phyloP scores from a whole-genome alignment of 495 filamentous ascomycete species.

The Gamarada debralockiae region DNA sequence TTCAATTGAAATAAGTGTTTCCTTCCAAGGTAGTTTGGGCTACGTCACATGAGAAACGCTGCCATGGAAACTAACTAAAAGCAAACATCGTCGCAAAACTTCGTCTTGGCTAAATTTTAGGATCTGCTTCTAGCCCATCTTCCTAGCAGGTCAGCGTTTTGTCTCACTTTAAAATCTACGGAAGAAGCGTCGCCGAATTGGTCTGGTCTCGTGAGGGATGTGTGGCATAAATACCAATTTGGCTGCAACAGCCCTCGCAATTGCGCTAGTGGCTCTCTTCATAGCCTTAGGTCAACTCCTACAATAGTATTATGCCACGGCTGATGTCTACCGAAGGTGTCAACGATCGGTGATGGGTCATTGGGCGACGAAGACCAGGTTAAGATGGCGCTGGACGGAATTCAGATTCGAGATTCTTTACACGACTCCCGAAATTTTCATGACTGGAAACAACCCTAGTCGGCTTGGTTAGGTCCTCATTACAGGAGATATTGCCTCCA shows the following conservation, averaged over 20 bases:
- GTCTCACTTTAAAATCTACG: too few species aligned
- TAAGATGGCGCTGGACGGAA: constrained; percentile 29
- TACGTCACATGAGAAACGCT: too few species aligned
- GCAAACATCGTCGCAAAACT: too few species aligned
- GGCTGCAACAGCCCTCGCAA: constrained; percentile 25
- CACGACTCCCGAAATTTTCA: constrained; percentile 40
- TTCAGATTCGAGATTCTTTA: constrained; percentile 44
- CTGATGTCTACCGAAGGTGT: constrained; percentile 37
- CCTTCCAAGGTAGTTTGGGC: too few species aligned
- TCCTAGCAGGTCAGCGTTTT: too few species aligned
- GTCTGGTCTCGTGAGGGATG: too few species aligned
- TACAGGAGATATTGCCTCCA: neutral
- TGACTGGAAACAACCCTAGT: neutral
- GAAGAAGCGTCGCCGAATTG: too few species aligned
- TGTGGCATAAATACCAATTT: constrained; percentile 2
- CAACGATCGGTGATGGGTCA: constrained; percentile 30
- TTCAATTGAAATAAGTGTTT: too few species aligned
- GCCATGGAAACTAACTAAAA: too few species aligned
- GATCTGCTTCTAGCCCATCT: too few species aligned
- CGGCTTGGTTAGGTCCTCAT: neutral
- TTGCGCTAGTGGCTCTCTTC: constrained; percentile 33
- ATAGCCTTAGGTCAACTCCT: constrained; percentile 31
- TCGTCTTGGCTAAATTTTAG: too few species aligned
- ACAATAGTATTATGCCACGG: constrained; percentile 34
- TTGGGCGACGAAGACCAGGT: constrained; percentile 19